Evolutionary conservation across 2,329 filamentous ascomycete genomes (phyloP), one percentile per base, ranked within the genome.

Genomic region (Xylaria sp.): DNA sequence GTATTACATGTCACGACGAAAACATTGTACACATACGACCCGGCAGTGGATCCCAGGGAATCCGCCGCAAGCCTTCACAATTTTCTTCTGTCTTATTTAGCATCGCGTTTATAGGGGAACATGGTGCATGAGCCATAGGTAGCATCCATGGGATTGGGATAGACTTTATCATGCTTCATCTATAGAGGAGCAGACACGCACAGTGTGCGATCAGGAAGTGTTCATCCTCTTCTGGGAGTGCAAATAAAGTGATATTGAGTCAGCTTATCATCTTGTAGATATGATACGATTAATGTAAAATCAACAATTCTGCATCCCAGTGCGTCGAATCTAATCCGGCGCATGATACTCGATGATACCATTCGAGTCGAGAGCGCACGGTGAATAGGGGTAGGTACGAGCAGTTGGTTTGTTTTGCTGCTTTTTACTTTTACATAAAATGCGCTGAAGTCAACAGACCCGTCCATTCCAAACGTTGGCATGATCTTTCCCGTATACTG

Each of bases 1-100:
- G 66, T 71, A 71, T 54, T 69, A 71, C 63, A 66, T 41, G 54
- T 46, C 62, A 28, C 44, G n/a, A 59, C 44, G 15, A 51, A 18
- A 65, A n/a, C 59, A 64, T 50, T 44, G 52, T 18, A 39, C 63
- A 57, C 59, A 9, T 39, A 46, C 46, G 20, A 61, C 44, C 28
- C 3, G 44, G 48, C 25, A 37, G 58, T 58, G 34, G 1, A 8
- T 32, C 23, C 1, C 28, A 37, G 34, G 28, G 18, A 51, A 34
- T 39, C 37, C 48, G 8, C 48, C 34, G 59, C 65, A 63, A 56
- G 13, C 50, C 59, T 10, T 25, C 37, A 54, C n/a, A 32, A 46
- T 63, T 46, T 69, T 41, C 39, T n/a, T 66, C 32, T 63, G 59
- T 66, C 52, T 52, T 55, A 6, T 4, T 48, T 28, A 12, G 23